phyloP scores from a whole-genome alignment of 2,329 filamentous ascomycete species.

The Kalmusia sp. region DNA sequence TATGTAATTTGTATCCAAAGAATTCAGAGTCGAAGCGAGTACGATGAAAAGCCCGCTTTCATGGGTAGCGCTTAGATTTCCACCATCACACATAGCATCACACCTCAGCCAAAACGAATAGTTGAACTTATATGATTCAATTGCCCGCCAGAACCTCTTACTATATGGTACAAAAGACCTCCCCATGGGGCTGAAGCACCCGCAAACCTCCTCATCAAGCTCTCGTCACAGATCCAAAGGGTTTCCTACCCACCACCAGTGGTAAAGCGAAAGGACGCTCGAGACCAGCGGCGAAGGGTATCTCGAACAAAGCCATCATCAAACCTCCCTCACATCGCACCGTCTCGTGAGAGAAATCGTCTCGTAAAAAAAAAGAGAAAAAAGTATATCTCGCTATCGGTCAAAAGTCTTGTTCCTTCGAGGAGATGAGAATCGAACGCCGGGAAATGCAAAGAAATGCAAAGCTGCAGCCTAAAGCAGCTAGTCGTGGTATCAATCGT shows the following conservation, averaged over 20 bases:
- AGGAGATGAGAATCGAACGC: conserved; percentile 23
- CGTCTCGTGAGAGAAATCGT: conserved; percentile 3
- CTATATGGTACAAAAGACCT: no score
- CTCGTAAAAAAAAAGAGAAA: conserved; percentile 14
- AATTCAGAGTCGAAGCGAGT: no score
- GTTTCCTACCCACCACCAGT: conserved; percentile 9
- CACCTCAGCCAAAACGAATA: no score
- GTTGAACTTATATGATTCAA: no score
- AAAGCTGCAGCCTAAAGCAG: conserved; percentile 3
- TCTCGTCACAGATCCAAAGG: no score
- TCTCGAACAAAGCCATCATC: conserved; percentile 36
- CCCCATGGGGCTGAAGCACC: no score
- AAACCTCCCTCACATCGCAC: conserved; percentile 9
- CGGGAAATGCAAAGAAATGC: conserved; percentile 18
- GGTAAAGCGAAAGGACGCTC: conserved; percentile 39
- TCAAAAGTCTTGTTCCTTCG: conserved; percentile 20
- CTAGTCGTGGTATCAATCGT: conserved; percentile 16
- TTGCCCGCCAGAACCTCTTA: no score
- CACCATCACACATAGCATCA: neutral
- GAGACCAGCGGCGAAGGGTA: conserved; percentile 43
- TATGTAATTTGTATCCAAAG: no score
- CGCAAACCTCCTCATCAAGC: neutral
- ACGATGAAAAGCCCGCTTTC: no score
- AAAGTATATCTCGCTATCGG: neutral
- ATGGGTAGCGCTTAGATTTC: no score